Conservation (phyloP, 2,329 filamentous ascomycete species). For the Cordyceps fumosorosea region DNA sequence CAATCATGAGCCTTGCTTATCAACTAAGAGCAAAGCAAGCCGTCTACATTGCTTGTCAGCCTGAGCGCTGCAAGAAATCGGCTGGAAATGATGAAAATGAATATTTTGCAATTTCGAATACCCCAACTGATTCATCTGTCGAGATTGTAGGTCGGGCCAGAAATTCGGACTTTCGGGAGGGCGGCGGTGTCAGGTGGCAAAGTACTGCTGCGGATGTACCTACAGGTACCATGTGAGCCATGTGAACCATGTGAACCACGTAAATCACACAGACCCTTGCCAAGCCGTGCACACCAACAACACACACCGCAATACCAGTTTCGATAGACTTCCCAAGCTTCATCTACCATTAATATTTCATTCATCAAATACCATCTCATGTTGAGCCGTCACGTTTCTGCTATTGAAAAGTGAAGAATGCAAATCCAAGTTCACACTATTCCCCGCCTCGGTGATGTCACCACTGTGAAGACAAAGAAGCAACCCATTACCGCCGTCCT, state of each 20-base stretch:
- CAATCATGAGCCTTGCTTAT: conserved; percentile 26
- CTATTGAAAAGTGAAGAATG: conserved; percentile 22
- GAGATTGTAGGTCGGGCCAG: not conserved
- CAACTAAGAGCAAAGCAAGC: conserved; percentile 1
- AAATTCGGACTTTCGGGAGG: not conserved
- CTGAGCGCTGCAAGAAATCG: not conserved
- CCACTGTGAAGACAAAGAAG: conserved; percentile 43
- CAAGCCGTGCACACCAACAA: not conserved
- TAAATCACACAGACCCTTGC: no score
- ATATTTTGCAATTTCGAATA: not conserved
- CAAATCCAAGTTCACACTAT: conserved; percentile 41
- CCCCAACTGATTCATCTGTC: not conserved
- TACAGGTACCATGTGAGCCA: not conserved
- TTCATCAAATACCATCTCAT: not conserved
- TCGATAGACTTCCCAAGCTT: not conserved
- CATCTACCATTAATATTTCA: not conserved
- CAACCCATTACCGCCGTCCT: conserved; percentile 63
- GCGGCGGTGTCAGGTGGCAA: conserved; percentile 1
- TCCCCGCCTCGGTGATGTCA: conserved; percentile 71
- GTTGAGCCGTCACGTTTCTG: not conserved
- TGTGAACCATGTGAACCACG: no score
- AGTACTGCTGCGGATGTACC: not conserved
- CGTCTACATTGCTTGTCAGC: not conserved
- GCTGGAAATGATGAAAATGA: not conserved
- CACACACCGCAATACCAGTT: no score